phyloP scores from a whole-genome alignment of 2,329 filamentous ascomycete genomes.

The Juglanconis juglandina region DNA sequence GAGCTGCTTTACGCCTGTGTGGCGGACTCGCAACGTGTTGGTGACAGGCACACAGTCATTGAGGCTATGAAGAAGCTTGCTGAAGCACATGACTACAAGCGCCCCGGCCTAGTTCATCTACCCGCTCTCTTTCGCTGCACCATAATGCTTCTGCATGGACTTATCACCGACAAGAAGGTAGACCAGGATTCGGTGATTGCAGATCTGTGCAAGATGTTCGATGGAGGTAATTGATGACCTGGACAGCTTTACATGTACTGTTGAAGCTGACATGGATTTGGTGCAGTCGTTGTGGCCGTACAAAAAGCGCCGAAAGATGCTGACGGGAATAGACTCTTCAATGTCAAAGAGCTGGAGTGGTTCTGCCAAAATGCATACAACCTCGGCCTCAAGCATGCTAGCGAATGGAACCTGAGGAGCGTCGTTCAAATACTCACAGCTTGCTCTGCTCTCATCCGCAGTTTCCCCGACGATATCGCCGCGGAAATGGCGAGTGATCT shows the following conservation, averaged over 20 bases:
- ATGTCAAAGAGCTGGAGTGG: constrained; percentile 70
- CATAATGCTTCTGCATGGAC: constrained; percentile 46
- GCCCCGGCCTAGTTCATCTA: constrained; percentile 51
- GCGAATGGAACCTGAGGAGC: constrained; percentile 49
- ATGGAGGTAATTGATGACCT: constrained; percentile 33
- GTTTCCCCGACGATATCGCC: constrained; percentile 47
- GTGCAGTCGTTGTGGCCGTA: constrained; percentile 40
- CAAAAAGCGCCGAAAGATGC: constrained; percentile 35
- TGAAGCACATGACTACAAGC: constrained; percentile 48
- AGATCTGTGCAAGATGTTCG: constrained; percentile 53
- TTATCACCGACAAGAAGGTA: constrained; percentile 30
- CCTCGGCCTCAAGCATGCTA: constrained; percentile 60
- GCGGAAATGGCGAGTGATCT: constrained; percentile 44
- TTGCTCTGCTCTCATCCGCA: constrained; percentile 50
- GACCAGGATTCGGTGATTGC: constrained; percentile 28
- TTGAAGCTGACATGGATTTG: not conserved
- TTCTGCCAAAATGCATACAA: constrained; percentile 83
- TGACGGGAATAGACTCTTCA: constrained; percentile 51
- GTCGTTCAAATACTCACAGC: constrained; percentile 54
- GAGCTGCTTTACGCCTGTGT: constrained; percentile 77
- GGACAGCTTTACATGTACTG: not conserved
- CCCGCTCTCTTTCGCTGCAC: constrained; percentile 63
- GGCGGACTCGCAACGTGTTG: constrained; percentile 66
- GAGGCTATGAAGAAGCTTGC: constrained; percentile 58
- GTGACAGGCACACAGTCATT: constrained; percentile 59